Conservation (phyloP, 345 rosid genomes). For the Moricandia arvensis region DNA sequence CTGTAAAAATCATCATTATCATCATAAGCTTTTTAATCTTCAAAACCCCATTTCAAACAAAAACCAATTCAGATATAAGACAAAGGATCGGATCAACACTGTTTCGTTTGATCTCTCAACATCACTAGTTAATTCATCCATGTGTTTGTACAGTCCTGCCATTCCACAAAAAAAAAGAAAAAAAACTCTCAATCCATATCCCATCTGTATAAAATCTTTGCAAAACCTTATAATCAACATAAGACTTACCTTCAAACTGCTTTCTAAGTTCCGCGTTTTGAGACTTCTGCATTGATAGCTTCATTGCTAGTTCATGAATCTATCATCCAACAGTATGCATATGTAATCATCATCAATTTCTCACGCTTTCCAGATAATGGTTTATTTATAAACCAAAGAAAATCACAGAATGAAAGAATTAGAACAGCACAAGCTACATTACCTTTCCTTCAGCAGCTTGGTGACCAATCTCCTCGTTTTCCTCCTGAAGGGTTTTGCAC, state of each 20-base stretch:
- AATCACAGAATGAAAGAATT: not conserved
- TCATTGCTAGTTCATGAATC: slow-evolving; percentile 84
- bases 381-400: not conserved
- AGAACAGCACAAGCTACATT: slow-evolving; percentile 15
- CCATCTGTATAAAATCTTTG: not conserved
- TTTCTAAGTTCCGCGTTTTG: slow-evolving; percentile 77
- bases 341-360: not conserved
- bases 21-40: not conserved
- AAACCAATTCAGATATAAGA: not conserved
- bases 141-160: slow-evolving; percentile 63
- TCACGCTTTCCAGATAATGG: not conserved
- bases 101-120: slow-evolving; percentile 86
- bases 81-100: slow-evolving; percentile 40
- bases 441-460: slow-evolving; percentile 99
- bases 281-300: slow-evolving; percentile 83
- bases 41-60: not conserved
- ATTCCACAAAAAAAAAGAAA: slow-evolving; percentile 22
- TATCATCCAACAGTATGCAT: slow-evolving; percentile 37
- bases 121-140: slow-evolving; percentile 74
- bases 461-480: slow-evolving; percentile 95
- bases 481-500: slow-evolving; percentile 89
- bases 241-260: slow-evolving; percentile 78
- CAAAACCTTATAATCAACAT: not conserved
- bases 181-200: not conserved
- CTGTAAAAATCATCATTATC: slow-evolving; percentile 37